Evolutionary conservation across 2,329 filamentous ascomycete genomes (phyloP), one percentile per base, ranked within the genome.

Genomic region (Capronia epimyces): DNA sequence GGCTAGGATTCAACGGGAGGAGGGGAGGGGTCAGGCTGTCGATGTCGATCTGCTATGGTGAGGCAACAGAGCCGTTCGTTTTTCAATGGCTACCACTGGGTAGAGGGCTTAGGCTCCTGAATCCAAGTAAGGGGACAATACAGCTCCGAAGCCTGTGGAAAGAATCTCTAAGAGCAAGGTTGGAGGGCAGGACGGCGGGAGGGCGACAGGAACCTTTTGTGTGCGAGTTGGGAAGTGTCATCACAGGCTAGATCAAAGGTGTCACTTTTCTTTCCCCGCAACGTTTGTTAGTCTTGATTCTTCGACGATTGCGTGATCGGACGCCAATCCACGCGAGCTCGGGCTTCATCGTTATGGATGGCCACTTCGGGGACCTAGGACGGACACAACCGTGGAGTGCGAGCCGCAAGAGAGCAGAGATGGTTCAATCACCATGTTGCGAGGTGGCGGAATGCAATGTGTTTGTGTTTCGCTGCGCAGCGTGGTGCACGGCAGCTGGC

Each of bases 261-360:
- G 34, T 37, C 34, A 20, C 15, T 37, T 37, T 20, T 42, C n/a
- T n/a, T 50, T 46, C 49, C 49, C 49, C 49, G 49, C 49, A 51
- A 42, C 39, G 4, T 7, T 15, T 3, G 39, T 27, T 25, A 27
- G 21, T 13, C 4, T 24, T 13, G 39, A 25, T 25, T 45, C 22
- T 21, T 37, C 27, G 18, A 22, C 25, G 22, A 51, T 51, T 51
- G 49, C 49, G 49, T 51, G 49, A 51, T 51, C 49, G 36, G 34
- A 22, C 29, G 25, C 25, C 21, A 29, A 50, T 25, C 27, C 37
- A 49, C 46, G 46, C 40, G 8, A 29, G 18, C 9, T 32, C 34
- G 6, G 15, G 24, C 42, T 32, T n/a, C 27, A 7, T 5, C 15
- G 18, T 37, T 37, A 3, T 18, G 5, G 31, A 18, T 9, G 27